Percentiles rank a stretch among this genome's conserved stretches.
phyloP scores from a whole-genome alignment of 345 rosid species.

The Gossypium raimondii region DNA sequence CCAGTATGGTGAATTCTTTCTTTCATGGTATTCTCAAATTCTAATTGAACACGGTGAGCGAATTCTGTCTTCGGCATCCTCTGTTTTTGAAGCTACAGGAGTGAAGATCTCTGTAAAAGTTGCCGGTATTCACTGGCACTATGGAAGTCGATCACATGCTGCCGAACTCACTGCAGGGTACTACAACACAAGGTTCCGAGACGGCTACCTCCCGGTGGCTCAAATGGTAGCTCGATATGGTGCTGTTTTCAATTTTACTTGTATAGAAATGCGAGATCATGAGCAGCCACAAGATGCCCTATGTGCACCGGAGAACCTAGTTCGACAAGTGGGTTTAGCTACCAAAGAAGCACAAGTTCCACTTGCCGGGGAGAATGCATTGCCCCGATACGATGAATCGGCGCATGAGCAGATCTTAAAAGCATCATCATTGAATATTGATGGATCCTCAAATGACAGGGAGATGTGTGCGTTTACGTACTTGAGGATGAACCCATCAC shows the following conservation, averaged over 20 bases:
- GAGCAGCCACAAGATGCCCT: conserved; percentile 96
- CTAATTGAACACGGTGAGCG: conserved; percentile 79
- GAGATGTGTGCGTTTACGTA: conserved; percentile 96
- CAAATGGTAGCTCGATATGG: conserved; percentile 82
- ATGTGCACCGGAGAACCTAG: conserved; percentile 92
- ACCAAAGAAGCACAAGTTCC: conserved; percentile 61
- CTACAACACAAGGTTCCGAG: conserved; percentile 82
- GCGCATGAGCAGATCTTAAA: conserved; percentile 75
- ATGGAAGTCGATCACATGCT: conserved; percentile 89
- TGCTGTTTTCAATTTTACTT: conserved; percentile 90
- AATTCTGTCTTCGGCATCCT: conserved; percentile 57
- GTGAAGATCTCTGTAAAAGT: conserved; percentile 83
- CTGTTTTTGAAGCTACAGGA: conserved; percentile 38
- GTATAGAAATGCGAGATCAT: conserved; percentile 93
- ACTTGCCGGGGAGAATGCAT: conserved; percentile 87
- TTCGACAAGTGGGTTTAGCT: conserved; percentile 79
- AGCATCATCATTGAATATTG: conserved; percentile 55
- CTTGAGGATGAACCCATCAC: conserved; percentile 80
- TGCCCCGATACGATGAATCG: conserved; percentile 69
- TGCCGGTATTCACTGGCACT: conserved; percentile 99
- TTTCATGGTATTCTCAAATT: conserved; percentile 86
- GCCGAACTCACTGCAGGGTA: conserved; percentile 99
- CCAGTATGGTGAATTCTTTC: conserved; percentile 86
- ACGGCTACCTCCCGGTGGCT: conserved; percentile 90
- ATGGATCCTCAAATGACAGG: conserved; percentile 30